Conservation (phyloP, 176 grass and related monocot genomes). For the Pontederia crassipes region DNA sequence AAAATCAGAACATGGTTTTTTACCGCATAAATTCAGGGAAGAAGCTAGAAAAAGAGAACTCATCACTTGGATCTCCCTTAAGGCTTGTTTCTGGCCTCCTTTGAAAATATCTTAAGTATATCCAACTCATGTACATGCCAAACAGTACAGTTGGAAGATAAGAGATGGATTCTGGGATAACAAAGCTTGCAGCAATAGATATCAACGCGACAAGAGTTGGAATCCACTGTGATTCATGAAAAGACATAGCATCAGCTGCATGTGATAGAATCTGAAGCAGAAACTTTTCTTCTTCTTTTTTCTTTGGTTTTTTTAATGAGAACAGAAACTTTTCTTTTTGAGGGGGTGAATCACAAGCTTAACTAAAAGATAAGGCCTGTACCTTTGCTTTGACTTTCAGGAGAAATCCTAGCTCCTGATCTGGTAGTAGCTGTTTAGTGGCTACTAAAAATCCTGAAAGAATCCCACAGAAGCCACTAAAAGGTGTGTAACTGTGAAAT, state of each 20-base stretch:
- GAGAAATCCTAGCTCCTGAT: slow-evolving; percentile 63
- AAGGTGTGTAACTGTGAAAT: slow-evolving; percentile 67
- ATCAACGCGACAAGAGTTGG: slow-evolving; percentile 63
- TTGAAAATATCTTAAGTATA: slow-evolving; percentile 97
- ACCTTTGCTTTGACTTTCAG: slow-evolving; percentile 96
- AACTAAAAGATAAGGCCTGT: background rate
- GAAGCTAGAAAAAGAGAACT: slow-evolving; percentile 92
- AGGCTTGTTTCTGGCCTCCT: slow-evolving; percentile 74
- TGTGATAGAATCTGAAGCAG: background rate
- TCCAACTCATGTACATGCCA: slow-evolving; percentile 97
- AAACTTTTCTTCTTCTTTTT: too few species aligned
- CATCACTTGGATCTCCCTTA: slow-evolving; percentile 92
- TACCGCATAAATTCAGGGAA: slow-evolving; percentile 93
- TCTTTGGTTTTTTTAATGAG: too few species aligned
- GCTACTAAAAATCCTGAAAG: slow-evolving; percentile 87
- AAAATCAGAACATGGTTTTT: background rate
- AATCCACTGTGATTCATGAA: slow-evolving; percentile 46
- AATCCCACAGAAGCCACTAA: slow-evolving; percentile 94
- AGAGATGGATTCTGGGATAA: slow-evolving; percentile 47
- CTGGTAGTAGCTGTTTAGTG: slow-evolving; percentile 91
- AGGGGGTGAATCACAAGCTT: too few species aligned
- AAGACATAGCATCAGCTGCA: slow-evolving; percentile 1
- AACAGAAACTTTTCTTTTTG: too few species aligned
- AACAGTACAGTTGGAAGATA: slow-evolving; percentile 74
- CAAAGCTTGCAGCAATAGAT: slow-evolving; percentile 59